phyloP scores from a whole-genome alignment of 768 basidiomycete species.

The Leccinum disarticulatum region DNA sequence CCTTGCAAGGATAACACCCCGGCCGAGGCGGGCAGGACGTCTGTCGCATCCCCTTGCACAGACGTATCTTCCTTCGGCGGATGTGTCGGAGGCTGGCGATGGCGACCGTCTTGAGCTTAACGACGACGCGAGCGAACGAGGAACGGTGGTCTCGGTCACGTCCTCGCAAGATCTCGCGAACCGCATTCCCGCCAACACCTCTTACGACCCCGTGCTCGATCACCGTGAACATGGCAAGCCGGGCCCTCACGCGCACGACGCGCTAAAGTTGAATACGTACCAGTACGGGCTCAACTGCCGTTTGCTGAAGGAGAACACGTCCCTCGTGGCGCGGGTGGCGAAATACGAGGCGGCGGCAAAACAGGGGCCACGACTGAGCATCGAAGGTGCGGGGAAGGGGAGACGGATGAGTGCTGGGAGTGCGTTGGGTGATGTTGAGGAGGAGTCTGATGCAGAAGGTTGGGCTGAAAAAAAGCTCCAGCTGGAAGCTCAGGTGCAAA shows the following conservation, averaged over 20 bases:
- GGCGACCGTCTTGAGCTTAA: slow-evolving; percentile 18
- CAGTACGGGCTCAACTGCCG: slow-evolving; percentile 81
- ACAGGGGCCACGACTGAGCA: slow-evolving; percentile 27
- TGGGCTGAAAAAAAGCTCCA: slow-evolving; percentile 72
- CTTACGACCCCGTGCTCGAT: slow-evolving; percentile 82
- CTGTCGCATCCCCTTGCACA: slow-evolving; percentile 72
- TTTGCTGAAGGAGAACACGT: slow-evolving; percentile 83
- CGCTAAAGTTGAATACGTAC: slow-evolving; percentile 81
- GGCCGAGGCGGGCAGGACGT: slow-evolving; percentile 47
- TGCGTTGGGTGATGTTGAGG: slow-evolving; percentile 58
- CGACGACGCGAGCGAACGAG: slow-evolving; percentile 53
- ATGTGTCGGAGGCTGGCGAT: no score
- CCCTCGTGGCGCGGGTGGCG: slow-evolving; percentile 53
- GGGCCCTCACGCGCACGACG: slow-evolving; percentile 84
- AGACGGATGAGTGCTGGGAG: slow-evolving; percentile 54
- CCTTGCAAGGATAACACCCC: slow-evolving; percentile 66
- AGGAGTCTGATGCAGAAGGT: slow-evolving; percentile 60
- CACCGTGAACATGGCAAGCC: slow-evolving; percentile 67
- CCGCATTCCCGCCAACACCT: slow-evolving; percentile 77
- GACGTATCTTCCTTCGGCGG: slow-evolving; percentile 25
- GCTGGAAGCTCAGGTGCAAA: slow-evolving; percentile 47
- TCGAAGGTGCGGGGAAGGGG: slow-evolving; percentile 34
- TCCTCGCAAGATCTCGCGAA: slow-evolving; percentile 88
- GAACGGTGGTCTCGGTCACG: slow-evolving; percentile 76
- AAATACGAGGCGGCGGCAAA: slow-evolving; percentile 51